Conservation (phyloP, 2,329 filamentous ascomycete species). For the Septoria petroselini region DNA sequence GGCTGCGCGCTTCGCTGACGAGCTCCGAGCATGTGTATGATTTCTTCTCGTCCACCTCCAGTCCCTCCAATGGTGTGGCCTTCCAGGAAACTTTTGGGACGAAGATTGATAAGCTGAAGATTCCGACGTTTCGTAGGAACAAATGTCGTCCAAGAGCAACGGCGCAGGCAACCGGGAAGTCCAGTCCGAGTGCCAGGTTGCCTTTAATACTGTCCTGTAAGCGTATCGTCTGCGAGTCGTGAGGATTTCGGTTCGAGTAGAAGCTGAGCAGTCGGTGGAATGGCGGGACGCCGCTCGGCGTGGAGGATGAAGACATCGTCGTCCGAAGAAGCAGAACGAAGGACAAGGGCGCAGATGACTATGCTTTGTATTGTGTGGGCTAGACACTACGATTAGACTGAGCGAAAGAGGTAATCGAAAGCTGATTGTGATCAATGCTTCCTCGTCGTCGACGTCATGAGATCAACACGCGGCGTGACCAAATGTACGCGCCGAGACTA, state of each 20-base stretch:
- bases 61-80: conserved; percentile 33
- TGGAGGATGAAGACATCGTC: neutral
- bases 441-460: conserved; percentile 11
- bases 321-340: neutral
- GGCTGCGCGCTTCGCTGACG: conserved; percentile 23
- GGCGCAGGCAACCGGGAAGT: conserved; percentile 38
- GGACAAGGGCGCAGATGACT: neutral
- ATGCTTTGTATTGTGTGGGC: neutral
- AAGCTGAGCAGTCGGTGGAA: conserved; percentile 41
- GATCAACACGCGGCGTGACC: conserved; percentile 5
- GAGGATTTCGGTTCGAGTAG: conserved; percentile 36
- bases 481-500: conserved; percentile 8
- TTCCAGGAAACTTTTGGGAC: conserved; percentile 35
- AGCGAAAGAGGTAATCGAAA: conserved; percentile 7
- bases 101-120: conserved; percentile 37
- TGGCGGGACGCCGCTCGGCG: conserved; percentile 24
- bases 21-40: conserved; percentile 35
- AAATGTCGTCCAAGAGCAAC: conserved; percentile 37
- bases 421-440: conserved; percentile 11
- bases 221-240: conserved; percentile 36
- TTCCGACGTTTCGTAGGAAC: conserved; percentile 35
- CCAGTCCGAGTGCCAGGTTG: conserved; percentile 39
- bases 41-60: conserved; percentile 34
- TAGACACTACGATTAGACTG: conserved; percentile 1
- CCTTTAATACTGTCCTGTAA: conserved; percentile 38